Base-by-base conservation (phyloP, 2,329 filamentous ascomycete species). In the Lasiodiplodia citricola region DNA sequence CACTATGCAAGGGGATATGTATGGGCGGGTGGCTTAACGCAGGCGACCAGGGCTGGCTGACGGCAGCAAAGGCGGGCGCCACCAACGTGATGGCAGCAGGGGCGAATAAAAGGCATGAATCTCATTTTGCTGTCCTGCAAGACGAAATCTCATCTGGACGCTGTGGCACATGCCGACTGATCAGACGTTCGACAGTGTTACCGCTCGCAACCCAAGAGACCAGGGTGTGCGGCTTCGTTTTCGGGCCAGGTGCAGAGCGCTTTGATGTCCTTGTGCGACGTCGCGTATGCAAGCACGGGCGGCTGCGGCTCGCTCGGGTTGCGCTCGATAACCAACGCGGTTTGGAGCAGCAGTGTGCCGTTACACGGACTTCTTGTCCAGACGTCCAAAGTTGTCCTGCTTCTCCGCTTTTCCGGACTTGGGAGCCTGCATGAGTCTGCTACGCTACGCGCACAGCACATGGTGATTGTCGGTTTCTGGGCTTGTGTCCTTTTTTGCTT, bases 161-260 rank as follows among this genome's bases (percentile, higher is more conserved):
- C 41, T 28, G 58, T 62, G 58, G 13, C 16, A 62, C 58, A 62
- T 62, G 50, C 58, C 58, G 14, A n/a, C 41, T 51, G 8, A 50
- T 37, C 58, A 62, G 58, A 51, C 58, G 58, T 62, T 62, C 58
- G 58, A 62, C 58, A 50, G 58, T 62, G 58, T 18, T 35, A 62
- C 58, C 58, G 16, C 3, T 8, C 31, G 21, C 16, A n/a, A 18
- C n/a, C 35, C 8, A 37, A 58, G 37, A 35, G 38, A 18, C 41
- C 41, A 23, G 57, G 57, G 16, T 50, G 18, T 18, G 31, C 5
- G 35, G 55, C 25, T 25, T 35, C 7, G 7, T 44, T 35, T 18
- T 50, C 58, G 23, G 58, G 58, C 31, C 58, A 62, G 58, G 23
- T 62, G 58, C 58, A 50, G 58, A n/a, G 5, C 16, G 14, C 18